Evolutionary conservation across 2,329 filamentous ascomycete genomes (phyloP), one percentile per base, ranked within the genome.

Genomic region (Penicillium janthinellum): DNA sequence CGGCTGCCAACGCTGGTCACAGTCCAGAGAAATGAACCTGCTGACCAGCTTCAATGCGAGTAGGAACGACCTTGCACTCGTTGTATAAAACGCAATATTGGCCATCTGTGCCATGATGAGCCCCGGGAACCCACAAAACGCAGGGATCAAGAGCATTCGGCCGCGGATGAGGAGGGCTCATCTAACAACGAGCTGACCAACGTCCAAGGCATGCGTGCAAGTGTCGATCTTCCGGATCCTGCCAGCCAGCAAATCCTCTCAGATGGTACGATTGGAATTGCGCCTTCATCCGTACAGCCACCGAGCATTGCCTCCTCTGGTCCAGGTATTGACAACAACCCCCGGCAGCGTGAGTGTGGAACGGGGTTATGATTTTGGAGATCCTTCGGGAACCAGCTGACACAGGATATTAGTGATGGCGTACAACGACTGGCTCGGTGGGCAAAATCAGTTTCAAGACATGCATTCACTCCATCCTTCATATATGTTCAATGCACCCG

Each of bases 81-180:
- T 80, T 99, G 95, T 83, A 91, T 98, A 79, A 99, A 98, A 81
- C 89, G 95, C 73, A 96, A 96, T 80, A 99, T 99, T 77, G 95
- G 94, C 71, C 95, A 99, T 79, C 85, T 99, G 67, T 99, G 95
- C 79, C 95, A 97, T 81, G 95, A 99, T 79, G 95, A 98, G 79
- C 94, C 93, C 68, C 89, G 94, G 77, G 94, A 99, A 73, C 83
- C 88, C 67, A 86, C 89, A 61, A 96, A 95, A 79, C 94, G 93
- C 78, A 84, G 81, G 73, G 82, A 86, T 67, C 80, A 82, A 64
- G 84, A 81, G 62, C 78, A 83, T 61, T 82, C 85, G 54, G 79
- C 80, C 45, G 82, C 83, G 58, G 87, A 90, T 69, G 87, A 90
- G 73, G 83, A 86, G 65, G 84, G 64, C 59, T 71, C 73, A 51